Base-by-base conservation (phyloP, 441 rosid genomes). In the Eutrema salsugineum region DNA sequence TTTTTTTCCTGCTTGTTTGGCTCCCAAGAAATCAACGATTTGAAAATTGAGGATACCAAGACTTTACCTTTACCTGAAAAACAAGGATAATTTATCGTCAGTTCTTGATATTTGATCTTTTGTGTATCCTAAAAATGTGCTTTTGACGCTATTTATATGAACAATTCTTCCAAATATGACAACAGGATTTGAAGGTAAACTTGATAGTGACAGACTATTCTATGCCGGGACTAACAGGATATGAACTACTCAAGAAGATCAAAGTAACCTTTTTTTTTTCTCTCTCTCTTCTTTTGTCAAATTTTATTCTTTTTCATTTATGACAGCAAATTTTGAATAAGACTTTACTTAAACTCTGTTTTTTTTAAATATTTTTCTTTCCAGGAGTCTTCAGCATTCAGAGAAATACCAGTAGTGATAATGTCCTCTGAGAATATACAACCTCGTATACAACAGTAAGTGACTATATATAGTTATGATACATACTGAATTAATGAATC, bases 221-320 rank as follows among this genome's bases (percentile, higher is more conserved):
- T 10, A 93, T 93, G 97, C 98, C 96, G 0, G 98, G 96, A 47
- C 81, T 93, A 91, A 91, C 91, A 1, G 97, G 98, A 38, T 93
- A 87, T 68, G 98, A 91, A 71, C 89, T 93, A 39, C 98, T 93
- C n/a, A 93, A 93, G 73, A 93, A 84, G 85, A 93, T 91, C 60
- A 93, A 93, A 91, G 98, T 90, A 15, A 35, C 79, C 11, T 10
- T 51, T 20, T 10, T 20, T 30, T 4, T 38, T 4, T 54, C 5
- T 64, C 20, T 24, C 27, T 24, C 27, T 19, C 10, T 5, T 28
- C 14, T 11, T 3, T 24, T 2, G 27, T 24, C 27, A 24, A 24
- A 4, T 0, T 1, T 0, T 1, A 61, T 1, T n/a, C 5, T 54
- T 28, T 8, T 6, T 15, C 16, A 4, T 43, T 43, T 12, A 27